phyloP scores from a whole-genome alignment of 2,329 filamentous ascomycete genomes.

The Botrytis paeoniae region DNA sequence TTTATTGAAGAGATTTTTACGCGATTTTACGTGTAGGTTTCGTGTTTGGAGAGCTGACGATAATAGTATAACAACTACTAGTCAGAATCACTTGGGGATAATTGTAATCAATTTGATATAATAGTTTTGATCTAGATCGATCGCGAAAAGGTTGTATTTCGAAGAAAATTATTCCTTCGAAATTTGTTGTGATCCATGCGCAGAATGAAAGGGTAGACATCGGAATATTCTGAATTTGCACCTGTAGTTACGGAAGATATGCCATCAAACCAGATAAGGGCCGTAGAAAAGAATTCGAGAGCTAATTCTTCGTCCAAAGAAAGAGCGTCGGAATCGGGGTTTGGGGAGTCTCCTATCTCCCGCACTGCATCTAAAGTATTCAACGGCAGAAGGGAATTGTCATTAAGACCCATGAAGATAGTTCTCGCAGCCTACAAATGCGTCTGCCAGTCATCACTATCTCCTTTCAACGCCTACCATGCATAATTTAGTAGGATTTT shows the following conservation, averaged over 20 bases:
- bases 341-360: background rate
- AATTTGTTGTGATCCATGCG: background rate
- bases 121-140: background rate
- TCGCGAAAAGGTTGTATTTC: background rate
- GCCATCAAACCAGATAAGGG: background rate
- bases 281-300: background rate
- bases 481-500: background rate
- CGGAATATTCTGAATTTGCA: background rate
- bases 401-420: background rate
- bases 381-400: background rate
- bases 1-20: too few species aligned
- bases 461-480: background rate
- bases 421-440: background rate
- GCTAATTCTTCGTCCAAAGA: background rate
- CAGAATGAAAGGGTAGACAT: background rate
- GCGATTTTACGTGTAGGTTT: too few species aligned
- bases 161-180: background rate
- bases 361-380: background rate
- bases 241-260: background rate
- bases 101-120: background rate
- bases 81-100: background rate
- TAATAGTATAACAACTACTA: background rate
- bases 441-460: background rate
- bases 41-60: too few species aligned
- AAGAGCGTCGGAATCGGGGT: background rate